Evolutionary conservation across 805 yeast species (phyloP), one percentile per base, ranked within the genome.

Genomic region (Zygotorulaspora sp.): DNA sequence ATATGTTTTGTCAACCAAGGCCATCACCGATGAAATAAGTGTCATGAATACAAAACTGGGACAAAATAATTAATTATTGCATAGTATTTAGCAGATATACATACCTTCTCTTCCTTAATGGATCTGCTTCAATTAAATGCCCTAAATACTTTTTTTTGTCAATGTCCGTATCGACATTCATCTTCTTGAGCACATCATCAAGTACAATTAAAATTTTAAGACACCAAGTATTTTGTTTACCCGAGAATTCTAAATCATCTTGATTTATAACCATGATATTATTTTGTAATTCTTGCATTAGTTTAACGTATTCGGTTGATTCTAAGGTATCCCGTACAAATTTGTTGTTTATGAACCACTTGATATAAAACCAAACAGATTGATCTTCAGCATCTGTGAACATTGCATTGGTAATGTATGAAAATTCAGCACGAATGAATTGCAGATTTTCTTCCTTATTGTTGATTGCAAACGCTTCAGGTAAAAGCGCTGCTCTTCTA

Each of bases 321-420:
- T 36, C 41, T 26, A 65, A 36, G 1, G 48, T 41, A 5, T 50
- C 45, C 0, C 53, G 40, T 5, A 65, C 59, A 16, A 62, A 44
- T 1, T 58, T 65, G 32, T 55, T 53, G 4, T 67, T 64, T 6
- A 76, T 58, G 15, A 90, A 66, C 97, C 97, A 92, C 35, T 79
- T 74, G 41, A 86, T 70, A 56, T 89, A 92, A 2, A 83, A 70
- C 97, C 97, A 92, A 0, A 86, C 83, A 0, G 96, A 84, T 30
- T 94, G 89, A 55, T 92, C 98, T 36, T 85, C 90, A 0, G 95
- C 89, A 57, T 92, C 97, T 48, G 95, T 86, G 55, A 80, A 86
- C 63, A 87, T 77, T 0, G 97, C 98, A 19, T 85, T 81, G 42
- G 79, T 81, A 24, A 88, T 70, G 47, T 83, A 70, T 2, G 71